Conservation (phyloP, 306 rosid species). For the Hippophae tibetana region DNA sequence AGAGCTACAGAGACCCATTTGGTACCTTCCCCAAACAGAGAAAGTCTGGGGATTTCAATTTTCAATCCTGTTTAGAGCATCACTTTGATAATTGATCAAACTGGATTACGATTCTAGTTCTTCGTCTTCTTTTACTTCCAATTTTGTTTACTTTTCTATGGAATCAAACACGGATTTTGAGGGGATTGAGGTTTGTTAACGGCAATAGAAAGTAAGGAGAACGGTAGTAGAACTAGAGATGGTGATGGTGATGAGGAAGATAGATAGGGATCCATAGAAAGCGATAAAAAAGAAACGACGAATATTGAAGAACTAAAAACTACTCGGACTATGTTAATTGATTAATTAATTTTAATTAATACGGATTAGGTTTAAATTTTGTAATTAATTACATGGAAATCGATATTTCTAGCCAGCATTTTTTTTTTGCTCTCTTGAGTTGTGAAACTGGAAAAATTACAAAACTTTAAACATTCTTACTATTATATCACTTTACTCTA, state of each 20-base stretch:
- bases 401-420: too few species aligned
- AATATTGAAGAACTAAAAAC: neutral
- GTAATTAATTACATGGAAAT: too few species aligned
- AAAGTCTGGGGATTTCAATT: constrained; percentile 19
- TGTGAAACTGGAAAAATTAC: too few species aligned
- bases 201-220: constrained; percentile 18
- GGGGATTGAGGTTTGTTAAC: neutral
- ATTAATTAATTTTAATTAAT: too few species aligned
- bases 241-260: neutral
- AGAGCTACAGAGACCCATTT: constrained; percentile 81
- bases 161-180: too few species aligned
- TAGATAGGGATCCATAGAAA: constrained; percentile 30
- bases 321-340: too few species aligned
- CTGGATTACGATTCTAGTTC: neutral
- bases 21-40: constrained; percentile 20
- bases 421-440: too few species aligned
- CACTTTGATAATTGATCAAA: neutral
- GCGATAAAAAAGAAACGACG: constrained; percentile 47
- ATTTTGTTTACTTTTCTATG: too few species aligned
- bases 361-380: too few species aligned
- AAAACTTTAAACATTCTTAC: too few species aligned
- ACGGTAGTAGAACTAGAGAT: constrained; percentile 4
- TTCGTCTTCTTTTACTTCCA: too few species aligned
- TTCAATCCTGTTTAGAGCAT: constrained; percentile 21
- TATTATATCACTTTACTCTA: too few species aligned